phyloP scores from a whole-genome alignment of 805 yeast genomes.

The Candida insectorum region DNA sequence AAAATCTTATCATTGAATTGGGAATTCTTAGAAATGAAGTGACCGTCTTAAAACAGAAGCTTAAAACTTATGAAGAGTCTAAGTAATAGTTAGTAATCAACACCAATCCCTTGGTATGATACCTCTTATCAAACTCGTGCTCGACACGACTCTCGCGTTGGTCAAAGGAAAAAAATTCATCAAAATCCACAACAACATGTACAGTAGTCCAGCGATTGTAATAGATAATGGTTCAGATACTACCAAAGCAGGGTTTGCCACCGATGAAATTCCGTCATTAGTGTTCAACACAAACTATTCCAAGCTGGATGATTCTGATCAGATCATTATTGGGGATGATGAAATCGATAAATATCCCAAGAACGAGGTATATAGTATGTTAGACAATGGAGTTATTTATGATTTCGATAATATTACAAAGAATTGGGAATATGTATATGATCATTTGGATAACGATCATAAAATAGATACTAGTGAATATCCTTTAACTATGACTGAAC shows the following conservation, averaged over 20 bases:
- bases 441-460: slow-evolving; percentile 38
- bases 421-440: slow-evolving; percentile 64
- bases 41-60: slow-evolving; percentile 6
- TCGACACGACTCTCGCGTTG: too few species aligned
- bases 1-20: slow-evolving; percentile 65
- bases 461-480: slow-evolving; percentile 53
- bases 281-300: slow-evolving; percentile 57
- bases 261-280: slow-evolving; percentile 58
- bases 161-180: neutral
- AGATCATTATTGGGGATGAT: slow-evolving; percentile 44
- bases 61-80: slow-evolving; percentile 4
- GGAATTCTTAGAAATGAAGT: slow-evolving; percentile 51
- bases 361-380: slow-evolving; percentile 53
- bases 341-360: slow-evolving; percentile 41
- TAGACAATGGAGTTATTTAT: slow-evolving; percentile 62
- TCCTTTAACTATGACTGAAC: slow-evolving; percentile 65
- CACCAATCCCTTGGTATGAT: neutral
- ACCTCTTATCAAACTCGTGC: too few species aligned
- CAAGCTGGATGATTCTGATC: slow-evolving; percentile 20
- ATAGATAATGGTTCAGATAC: slow-evolving; percentile 64
- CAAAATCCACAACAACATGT: slow-evolving; percentile 14
- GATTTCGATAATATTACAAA: slow-evolving; percentile 69
- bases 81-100: too few species aligned
- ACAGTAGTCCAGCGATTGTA: slow-evolving; percentile 54
- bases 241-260: slow-evolving; percentile 70